Base-by-base conservation (phyloP, 1,284 basidiomycete species). In the Bjerkandera adusta region DNA sequence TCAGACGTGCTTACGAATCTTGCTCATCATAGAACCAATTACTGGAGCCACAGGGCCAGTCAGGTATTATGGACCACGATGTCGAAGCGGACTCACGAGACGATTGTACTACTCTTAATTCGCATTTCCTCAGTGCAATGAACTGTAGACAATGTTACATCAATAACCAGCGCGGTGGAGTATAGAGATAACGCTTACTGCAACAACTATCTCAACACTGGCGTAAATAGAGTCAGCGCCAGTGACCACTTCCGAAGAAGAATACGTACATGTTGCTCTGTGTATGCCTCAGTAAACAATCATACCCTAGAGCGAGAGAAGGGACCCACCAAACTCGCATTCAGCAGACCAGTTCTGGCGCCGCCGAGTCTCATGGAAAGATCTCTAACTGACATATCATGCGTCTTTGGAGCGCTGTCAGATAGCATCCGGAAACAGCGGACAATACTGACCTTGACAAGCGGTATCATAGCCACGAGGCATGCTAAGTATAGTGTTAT, bases 81-180 rank as follows among this genome's bases (percentile, higher is more conserved):
- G 18, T 3, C 20, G 15, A 30, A 26, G 39, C 8, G 11, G 13
- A 64, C 89, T 66, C 56, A 85, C 86, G 60, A 8, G 85, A 79
- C 10, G 85, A 83, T 61, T 94, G 92, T 1, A 95, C 91, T 30
- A 95, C 79, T 45, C 82, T 78, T 21, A 95, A 76, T 61, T 94
- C 86, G 55, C 91, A 92, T 66, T 89, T 89, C 37, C 81, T 75
- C 45, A 95, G 70, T 0, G 90, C 91, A 43, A 83, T 84, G 49
- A 92, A 81, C 78, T 91, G 63, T 43, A 68, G 62, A 44, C 64
- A 45, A 7, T 5, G 13, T 24, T 13, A 25, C 45, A 22, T 21
- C 25, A 27, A 20, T 39, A 16, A 25, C 24, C 13, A 35, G 27
- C 32, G 2, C 1, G 7, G n/a, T 5, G 36, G 22, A 55, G 56